Conservation (phyloP, 1,139 yeast genomes). For the Pichia sp. region DNA sequence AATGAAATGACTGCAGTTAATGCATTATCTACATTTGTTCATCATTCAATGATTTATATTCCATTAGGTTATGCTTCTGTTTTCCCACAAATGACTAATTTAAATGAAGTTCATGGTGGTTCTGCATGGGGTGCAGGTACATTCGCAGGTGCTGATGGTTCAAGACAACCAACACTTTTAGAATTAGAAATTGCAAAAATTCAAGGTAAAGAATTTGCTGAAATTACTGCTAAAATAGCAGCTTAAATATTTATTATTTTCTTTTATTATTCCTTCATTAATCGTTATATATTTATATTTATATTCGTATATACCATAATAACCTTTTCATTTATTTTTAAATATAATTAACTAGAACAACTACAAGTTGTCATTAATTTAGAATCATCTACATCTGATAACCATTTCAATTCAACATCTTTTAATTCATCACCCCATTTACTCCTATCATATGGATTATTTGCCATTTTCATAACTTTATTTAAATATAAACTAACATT, state of each 20-base stretch:
- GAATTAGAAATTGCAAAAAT: conserved; percentile 55
- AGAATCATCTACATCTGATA: conserved; percentile 39
- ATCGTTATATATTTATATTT: not conserved
- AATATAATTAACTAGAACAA: conserved; percentile 46
- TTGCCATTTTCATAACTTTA: conserved; percentile 56
- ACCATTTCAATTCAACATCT: conserved; percentile 53
- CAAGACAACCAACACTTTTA: conserved; percentile 59
- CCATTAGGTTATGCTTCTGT: conserved; percentile 71
- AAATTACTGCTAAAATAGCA: conserved; percentile 22
- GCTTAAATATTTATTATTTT: not conserved
- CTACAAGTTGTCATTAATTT: conserved; percentile 59
- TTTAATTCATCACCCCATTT: conserved; percentile 62
- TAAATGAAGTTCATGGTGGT: conserved; percentile 71
- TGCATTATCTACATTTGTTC: conserved; percentile 60
- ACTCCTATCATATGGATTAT: conserved; percentile 51
- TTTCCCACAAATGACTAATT: conserved; percentile 49
- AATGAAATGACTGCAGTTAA: conserved; percentile 66
- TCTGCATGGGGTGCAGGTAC: conserved; percentile 89
- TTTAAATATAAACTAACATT: conserved; percentile 32
- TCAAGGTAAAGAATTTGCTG: conserved; percentile 61
- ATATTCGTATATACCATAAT: not conserved
- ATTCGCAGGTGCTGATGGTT: conserved; percentile 70
- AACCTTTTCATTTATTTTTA: not conserved
- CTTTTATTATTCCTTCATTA: too few species aligned
- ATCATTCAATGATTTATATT: conserved; percentile 70